Percentiles rank a stretch among this genome's conserved stretches.
phyloP scores from a whole-genome alignment of 2,329 filamentous ascomycete species.

The Emmonsia crescens region DNA sequence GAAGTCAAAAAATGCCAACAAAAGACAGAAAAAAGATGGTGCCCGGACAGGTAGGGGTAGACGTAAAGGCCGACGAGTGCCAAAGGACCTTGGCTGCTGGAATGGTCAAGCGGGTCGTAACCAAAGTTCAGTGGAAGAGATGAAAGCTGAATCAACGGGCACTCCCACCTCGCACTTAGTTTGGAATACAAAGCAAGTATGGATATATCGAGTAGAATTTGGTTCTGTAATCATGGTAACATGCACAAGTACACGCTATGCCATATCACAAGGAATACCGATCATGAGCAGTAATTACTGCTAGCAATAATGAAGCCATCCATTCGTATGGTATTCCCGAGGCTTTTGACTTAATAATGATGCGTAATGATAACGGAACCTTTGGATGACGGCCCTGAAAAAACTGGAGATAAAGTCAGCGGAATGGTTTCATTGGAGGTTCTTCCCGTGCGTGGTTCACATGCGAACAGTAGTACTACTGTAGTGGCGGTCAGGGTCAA shows the following conservation, averaged over 20 bases:
- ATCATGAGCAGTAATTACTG: neutral
- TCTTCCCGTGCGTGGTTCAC: neutral
- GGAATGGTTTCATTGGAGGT: neutral
- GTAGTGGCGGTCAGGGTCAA: neutral
- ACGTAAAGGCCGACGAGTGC: neutral
- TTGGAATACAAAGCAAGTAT: neutral
- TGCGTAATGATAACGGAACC: neutral
- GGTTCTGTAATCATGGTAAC: neutral
- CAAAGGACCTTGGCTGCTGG: neutral
- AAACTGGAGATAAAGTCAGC: neutral
- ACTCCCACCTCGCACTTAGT: too few relatives aligned
- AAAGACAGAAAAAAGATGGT: neutral
- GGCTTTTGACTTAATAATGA: neutral
- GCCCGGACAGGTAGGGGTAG: neutral
- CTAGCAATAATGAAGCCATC: neutral
- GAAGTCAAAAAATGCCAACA: neutral
- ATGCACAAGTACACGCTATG: neutral
- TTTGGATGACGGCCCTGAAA: neutral
- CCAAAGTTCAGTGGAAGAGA: neutral
- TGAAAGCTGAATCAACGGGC: neutral
- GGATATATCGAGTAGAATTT: neutral
- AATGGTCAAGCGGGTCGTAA: neutral
- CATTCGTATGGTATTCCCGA: neutral
- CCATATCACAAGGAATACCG: neutral
- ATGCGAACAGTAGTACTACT: neutral